Conservation (phyloP, 306 rosid genomes). For the Cicer cuneatum region DNA sequence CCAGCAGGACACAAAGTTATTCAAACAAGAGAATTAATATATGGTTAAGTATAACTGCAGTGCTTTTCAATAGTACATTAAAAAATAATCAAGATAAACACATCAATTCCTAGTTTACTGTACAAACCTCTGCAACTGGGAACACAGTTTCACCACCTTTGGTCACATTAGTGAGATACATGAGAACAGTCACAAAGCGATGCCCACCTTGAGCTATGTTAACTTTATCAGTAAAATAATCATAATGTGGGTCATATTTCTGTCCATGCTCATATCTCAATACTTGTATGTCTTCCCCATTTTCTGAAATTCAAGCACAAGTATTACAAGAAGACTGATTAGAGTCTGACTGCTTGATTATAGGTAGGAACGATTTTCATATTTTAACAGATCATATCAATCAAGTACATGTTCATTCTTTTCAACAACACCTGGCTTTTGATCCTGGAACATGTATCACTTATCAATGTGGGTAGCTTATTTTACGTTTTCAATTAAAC, state of each 20-base stretch:
- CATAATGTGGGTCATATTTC: constrained; percentile 91
- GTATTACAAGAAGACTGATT: constrained; percentile 33
- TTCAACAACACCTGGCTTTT: neutral
- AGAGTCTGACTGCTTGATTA: neutral
- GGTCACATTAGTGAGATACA: constrained; percentile 84
- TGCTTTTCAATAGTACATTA: neutral
- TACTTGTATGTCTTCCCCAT: constrained; percentile 99
- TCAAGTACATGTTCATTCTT: neutral
- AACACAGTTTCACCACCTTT: constrained; percentile 99
- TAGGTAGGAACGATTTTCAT: neutral
- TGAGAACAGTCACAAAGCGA: constrained; percentile 85
- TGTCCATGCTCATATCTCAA: constrained; percentile 96
- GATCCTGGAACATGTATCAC: constrained; percentile 10
- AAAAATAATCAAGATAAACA: neutral
- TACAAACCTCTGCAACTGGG: constrained; percentile 87
- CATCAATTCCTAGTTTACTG: constrained; percentile 31
- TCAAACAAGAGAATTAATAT: constrained; percentile 5
- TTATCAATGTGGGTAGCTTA: neutral
- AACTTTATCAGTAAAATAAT: constrained; percentile 88
- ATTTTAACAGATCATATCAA: constrained; percentile 26
- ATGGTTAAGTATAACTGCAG: constrained; percentile 10
- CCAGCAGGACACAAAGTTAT: constrained; percentile 5
- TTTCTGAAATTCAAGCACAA: constrained; percentile 66
- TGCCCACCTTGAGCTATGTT: constrained; percentile 96
- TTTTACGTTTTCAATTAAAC: constrained; percentile 27